phyloP scores from a whole-genome alignment of 1,139 yeast genomes.

The Suhomyces chickasaworum region DNA sequence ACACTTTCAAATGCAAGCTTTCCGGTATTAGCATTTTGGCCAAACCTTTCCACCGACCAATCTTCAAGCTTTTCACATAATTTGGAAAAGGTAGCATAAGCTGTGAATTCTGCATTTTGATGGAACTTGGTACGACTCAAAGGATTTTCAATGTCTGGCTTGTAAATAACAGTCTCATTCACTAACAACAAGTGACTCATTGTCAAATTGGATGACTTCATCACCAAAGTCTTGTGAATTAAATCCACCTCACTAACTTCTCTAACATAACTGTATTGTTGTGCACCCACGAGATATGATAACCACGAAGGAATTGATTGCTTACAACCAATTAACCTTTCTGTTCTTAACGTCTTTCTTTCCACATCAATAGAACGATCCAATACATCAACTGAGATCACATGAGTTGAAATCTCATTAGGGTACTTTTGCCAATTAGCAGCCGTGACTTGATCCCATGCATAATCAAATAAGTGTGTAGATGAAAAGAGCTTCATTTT shows the following conservation, averaged over 20 bases:
- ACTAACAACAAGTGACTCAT: constrained; percentile 77
- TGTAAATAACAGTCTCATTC: constrained; percentile 79
- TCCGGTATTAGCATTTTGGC: constrained; percentile 83
- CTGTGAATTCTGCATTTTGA: constrained; percentile 88
- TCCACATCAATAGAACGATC: constrained; percentile 64
- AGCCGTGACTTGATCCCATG: constrained; percentile 94
- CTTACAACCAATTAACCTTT: constrained; percentile 84
- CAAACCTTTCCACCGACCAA: constrained; percentile 87
- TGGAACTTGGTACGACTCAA: constrained; percentile 57
- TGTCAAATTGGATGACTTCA: constrained; percentile 88
- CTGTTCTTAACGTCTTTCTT: constrained; percentile 68
- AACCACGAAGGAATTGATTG: constrained; percentile 90
- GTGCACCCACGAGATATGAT: constrained; percentile 69
- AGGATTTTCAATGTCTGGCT: constrained; percentile 62
- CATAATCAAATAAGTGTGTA: constrained; percentile 68
- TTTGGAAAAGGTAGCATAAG: constrained; percentile 69
- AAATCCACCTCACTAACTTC: constrained; percentile 88
- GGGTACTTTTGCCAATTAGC: constrained; percentile 98
- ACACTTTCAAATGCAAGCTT: constrained; percentile 83
- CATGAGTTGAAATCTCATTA: constrained; percentile 88
- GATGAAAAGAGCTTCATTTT: constrained; percentile 78
- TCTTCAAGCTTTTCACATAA: constrained; percentile 85
- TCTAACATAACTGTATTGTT: constrained; percentile 75
- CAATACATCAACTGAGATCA: constrained; percentile 89
- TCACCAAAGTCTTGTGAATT: constrained; percentile 58